Base-by-base conservation (phyloP, 2,329 filamentous ascomycete species). In the Cladosporium velox region DNA sequence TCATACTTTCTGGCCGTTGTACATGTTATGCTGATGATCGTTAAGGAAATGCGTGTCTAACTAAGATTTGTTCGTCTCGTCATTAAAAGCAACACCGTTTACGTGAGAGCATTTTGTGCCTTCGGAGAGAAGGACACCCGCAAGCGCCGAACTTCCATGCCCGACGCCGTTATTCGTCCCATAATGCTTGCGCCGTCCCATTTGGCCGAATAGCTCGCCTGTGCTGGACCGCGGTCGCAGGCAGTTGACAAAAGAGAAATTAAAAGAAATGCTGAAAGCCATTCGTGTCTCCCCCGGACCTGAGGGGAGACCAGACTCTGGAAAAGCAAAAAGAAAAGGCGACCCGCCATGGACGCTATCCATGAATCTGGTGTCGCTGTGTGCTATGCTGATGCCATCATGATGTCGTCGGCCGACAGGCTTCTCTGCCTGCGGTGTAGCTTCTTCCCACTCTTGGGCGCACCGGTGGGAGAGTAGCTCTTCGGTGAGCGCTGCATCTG, bases 371-470 rank as follows among this genome's bases (percentile, higher is more conserved):
- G 32, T 35, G 34, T 41, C n/a, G 28, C 2, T 55, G 28, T 55
- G 7, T 21, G n/a, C 32, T n/a, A 41, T 59, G 35, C 28, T 30
- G 57, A 47, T 30, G 51, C 35, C 11, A 41, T 26, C 47, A 65
- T 64, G 38, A 64, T 41, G 35, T 64, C 63, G 59, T 58, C 52
- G 34, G 65, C 62, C 44, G 65, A 63, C 51, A 63, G 57, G 57
- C 55, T 63, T 64, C 67, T 63, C 64, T 63, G 67, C 49, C 52
- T 65, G 49, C 60, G 55, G 26, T 66, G 65, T 35, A 55, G 61
- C 49, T 32, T 67, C 34, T 44, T 34, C 32, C 49, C 60, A 5
- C 28, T 18, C 14, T 21, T 35, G 8, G 61, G 61, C 3, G 59
- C 64, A 26, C 57, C 62, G 2, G 38, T 67, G 4, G 64, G 64